Evolutionary conservation across 192 early-diverging fungal genomes (phyloP).

Genomic region (Physocladia obscura): DNA sequence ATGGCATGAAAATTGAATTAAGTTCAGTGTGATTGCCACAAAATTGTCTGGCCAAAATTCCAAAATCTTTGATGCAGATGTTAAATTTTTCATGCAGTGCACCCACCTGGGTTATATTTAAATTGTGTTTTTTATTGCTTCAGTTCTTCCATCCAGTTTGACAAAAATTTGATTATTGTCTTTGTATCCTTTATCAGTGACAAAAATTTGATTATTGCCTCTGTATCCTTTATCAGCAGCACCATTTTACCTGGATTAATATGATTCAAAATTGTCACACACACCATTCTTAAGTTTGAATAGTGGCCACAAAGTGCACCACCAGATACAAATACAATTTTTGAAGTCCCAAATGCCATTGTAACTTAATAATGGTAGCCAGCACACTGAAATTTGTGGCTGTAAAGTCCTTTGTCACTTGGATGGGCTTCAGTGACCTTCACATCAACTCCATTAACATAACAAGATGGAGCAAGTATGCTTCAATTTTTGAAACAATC

Average conservation of each 20-base stretch:
- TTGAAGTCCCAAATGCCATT: neutral
- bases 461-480: neutral
- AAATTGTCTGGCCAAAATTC: neutral
- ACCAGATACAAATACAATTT: neutral
- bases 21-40: too few relatives aligned
- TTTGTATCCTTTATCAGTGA: neutral
- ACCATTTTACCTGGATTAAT: neutral
- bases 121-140: neutral
- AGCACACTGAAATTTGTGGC: slow-evolving; percentile 3
- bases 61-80: neutral
- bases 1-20: too few relatives aligned
- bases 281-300: neutral
- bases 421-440: neutral
- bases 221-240: neutral
- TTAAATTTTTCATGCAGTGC: neutral
- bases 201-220: neutral
- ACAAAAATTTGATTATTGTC: too few relatives aligned
- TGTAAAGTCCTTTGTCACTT: neutral
- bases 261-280: neutral
- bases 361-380: neutral
- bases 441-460: slow-evolving; percentile 6
- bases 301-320: neutral
- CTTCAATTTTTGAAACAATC: neutral
- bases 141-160: too few relatives aligned
- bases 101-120: neutral